A percentile compares a stretch with the other conserved stretches of the same genome.
Evolutionary conservation across 2,329 filamentous ascomycete species (phyloP).

Genomic region (Fusarium ramigenum): DNA sequence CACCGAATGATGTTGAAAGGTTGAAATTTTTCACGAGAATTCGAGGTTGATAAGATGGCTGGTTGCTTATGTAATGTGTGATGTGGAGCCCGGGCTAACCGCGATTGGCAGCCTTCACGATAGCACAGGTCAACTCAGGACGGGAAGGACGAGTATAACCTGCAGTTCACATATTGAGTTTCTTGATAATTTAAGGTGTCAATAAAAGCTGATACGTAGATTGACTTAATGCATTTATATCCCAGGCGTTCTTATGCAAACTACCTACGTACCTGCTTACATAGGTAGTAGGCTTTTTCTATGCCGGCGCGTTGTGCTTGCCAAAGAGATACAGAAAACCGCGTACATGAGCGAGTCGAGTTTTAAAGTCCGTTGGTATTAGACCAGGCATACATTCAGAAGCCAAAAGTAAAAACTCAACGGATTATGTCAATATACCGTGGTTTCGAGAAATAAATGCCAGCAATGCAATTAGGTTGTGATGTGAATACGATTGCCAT

Average conservation of each 20-base stretch:
- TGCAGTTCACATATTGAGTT: neutral
- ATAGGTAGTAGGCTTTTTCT: neutral
- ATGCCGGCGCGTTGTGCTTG: neutral
- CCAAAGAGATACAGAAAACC: too few relatives aligned
- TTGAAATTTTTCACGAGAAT: slow-evolving; percentile 28
- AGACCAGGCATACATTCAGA: neutral
- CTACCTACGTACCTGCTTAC: neutral
- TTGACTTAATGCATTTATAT: neutral
- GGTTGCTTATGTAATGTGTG: slow-evolving; percentile 30
- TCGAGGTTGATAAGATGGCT: slow-evolving; percentile 18
- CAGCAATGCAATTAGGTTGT: neutral
- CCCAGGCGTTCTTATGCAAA: neutral
- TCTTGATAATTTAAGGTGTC: neutral
- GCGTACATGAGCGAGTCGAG: neutral
- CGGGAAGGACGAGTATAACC: neutral
- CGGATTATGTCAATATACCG: too few relatives aligned
- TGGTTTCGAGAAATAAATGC: neutral
- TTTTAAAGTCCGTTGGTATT: too few relatives aligned
- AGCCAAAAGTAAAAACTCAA: neutral
- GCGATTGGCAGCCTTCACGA: neutral
- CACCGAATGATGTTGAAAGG: neutral
- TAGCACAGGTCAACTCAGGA: neutral
- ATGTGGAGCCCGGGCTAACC: neutral
- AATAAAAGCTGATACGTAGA: neutral
- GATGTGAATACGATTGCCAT: neutral